Evolutionary conservation across 208 protist genomes (phyloP), one percentile per base, ranked within the genome.

Genomic region (Trypanosoma rangeli): DNA sequence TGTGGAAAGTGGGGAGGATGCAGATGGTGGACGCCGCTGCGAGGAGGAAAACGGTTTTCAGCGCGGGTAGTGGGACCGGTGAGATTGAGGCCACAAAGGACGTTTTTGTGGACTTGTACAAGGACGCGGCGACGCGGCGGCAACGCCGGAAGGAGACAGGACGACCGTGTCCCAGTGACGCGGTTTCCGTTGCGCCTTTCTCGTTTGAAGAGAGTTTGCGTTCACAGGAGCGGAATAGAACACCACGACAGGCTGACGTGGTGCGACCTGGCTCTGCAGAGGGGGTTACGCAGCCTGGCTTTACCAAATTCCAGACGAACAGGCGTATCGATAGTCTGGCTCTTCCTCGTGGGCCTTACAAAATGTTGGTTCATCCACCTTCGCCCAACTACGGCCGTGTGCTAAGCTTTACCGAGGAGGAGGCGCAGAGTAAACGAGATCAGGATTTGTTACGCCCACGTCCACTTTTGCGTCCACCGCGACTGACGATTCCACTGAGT

Each of bases 301-400:
- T 50, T 39, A 74, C 68, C 7, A 10, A n/a, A 9, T 74, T 74
- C 50, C 20, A 50, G 24, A 74, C 68, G 0, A 74, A 29, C 48
- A 55, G 22, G 24, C 68, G 62, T 8, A 26, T 74, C 18, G 59
- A 74, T 24, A n/a, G 5, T 20, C 59, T 74, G 28, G 68, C 68
- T 0, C 59, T 61, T 44, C 68, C 68, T 12, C 68, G 68, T 28
- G 54, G 60, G 13, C 20, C 39, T 15, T 33, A 20, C 9, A 53
- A 55, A 15, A 54, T 35, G 5, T 5, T 22, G 9, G 12, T 65
- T 35, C 4, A 13, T 12, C 58, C 48, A 13, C 48, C 33, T 3
- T 54, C 49, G 54, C 86, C 86, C 5, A 92, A 92, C 64, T 92
- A 92, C 68, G 86, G 86, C 5, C 74, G 69, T 24, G 33, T 89